A percentile compares a stretch with the other conserved stretches of the same genome.
Conservation (phyloP, 2,329 filamentous ascomycete species). For the Pleomassaria siparia region DNA sequence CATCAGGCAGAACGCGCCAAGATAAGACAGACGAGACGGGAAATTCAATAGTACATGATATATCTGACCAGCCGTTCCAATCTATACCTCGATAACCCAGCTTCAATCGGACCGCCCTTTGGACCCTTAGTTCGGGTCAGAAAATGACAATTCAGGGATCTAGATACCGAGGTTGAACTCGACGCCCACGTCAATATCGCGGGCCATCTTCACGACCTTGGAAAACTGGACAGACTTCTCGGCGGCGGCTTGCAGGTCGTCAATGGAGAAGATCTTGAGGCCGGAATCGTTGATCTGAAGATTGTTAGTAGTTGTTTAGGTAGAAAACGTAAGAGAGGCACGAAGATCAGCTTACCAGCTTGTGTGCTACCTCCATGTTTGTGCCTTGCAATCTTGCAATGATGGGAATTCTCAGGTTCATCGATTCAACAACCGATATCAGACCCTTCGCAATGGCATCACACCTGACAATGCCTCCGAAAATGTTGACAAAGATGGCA, state of each 20-base stretch:
- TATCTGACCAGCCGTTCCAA: slow-evolving; percentile 1
- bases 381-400: slow-evolving; percentile 97
- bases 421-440: slow-evolving; percentile 89
- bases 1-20: background rate
- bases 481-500: slow-evolving; percentile 99
- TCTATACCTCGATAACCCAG: slow-evolving; percentile 1
- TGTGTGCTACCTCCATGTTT: slow-evolving; percentile 93
- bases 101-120: background rate
- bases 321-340: too few relatives aligned
- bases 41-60: slow-evolving; percentile 16
- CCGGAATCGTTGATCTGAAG: slow-evolving; percentile 89
- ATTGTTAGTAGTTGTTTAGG: background rate
- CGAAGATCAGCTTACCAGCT: slow-evolving; percentile 68
- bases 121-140: background rate
- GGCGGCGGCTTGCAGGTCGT: slow-evolving; percentile 93
- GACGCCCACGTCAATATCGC: slow-evolving; percentile 95
- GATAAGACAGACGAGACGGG: background rate
- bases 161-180: slow-evolving; percentile 71
- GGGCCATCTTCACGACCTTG: slow-evolving; percentile 98
- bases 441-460: slow-evolving; percentile 96
- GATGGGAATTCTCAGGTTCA: slow-evolving; percentile 96
- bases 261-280: slow-evolving; percentile 99
- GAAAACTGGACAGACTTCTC: slow-evolving; percentile 99
- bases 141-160: slow-evolving; percentile 5
- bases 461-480: slow-evolving; percentile 97